These are phyloP conservation scores for Allium sativum DNA, from an alignment of 106 monocot genomes.

Conservation along the genomic window DNA sequence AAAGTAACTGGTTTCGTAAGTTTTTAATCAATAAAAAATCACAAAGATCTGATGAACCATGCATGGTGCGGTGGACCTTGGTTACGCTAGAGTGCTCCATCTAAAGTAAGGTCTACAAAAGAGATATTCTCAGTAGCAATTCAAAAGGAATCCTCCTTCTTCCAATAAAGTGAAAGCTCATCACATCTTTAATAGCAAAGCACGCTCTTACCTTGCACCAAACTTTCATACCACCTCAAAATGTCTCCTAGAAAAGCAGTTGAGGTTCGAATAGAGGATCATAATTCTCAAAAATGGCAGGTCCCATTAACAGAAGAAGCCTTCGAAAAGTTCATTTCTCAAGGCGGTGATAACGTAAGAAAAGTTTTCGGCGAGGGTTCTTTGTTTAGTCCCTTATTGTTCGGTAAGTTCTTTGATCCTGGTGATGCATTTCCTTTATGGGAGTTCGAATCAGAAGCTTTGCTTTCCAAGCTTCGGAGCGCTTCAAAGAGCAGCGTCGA, in stretches of 20 bases:
- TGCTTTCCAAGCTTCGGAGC: slow-evolving; percentile 29
- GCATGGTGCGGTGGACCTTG: not conserved
- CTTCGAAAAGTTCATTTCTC: slow-evolving; percentile 33
- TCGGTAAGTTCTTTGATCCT: slow-evolving; percentile 92
- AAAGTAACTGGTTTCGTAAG: too few relatives aligned
- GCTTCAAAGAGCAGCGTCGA: slow-evolving; percentile 34
- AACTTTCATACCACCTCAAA: not conserved
- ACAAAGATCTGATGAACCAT: not conserved
- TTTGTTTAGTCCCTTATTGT: slow-evolving; percentile 72
- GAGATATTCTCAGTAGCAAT: slow-evolving; percentile 35
- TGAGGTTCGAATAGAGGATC: slow-evolving; percentile 27
- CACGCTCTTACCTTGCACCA: slow-evolving; percentile 2
- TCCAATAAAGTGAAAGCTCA: slow-evolving; percentile 2
- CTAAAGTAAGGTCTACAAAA: slow-evolving; percentile 1
- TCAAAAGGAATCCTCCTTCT: slow-evolving; percentile 27
- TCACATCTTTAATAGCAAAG: slow-evolving; percentile 23
- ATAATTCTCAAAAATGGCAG: slow-evolving; percentile 45
- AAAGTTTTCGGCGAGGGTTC: slow-evolving; percentile 67
- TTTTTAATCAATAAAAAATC: too few relatives aligned
- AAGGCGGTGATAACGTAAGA: slow-evolving; percentile 23
- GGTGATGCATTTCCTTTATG: slow-evolving; percentile 96
- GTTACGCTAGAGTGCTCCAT: slow-evolving; percentile 9
- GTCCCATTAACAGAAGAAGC: slow-evolving; percentile 52
- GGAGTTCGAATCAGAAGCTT: slow-evolving; percentile 64
- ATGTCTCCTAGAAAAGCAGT: slow-evolving; percentile 36